Evolutionary conservation across 1,139 yeast species (phyloP), one percentile per base, ranked within the genome.

Genomic region (Arxiozyma bovina): DNA sequence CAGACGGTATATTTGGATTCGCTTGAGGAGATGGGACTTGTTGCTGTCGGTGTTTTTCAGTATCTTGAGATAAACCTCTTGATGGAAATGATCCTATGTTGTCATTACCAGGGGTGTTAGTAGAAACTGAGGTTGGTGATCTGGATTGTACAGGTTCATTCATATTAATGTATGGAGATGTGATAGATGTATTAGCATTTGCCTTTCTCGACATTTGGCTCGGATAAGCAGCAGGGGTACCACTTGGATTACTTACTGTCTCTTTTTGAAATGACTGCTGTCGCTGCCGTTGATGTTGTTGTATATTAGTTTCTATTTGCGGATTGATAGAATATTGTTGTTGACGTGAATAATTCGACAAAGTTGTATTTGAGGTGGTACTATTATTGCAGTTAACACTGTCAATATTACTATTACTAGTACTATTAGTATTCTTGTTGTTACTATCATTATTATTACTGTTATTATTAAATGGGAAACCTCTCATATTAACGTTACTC

Each of bases 1-100:
- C 45, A 40, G 50, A 34, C 6, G 54, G 53, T 5, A 46, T 44
- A 18, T 43, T 23, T 45, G 38, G 48, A 22, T 44, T 49, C 22
- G 47, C 42, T n/a, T 21, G 20, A 44, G 34, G 23, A 6, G 42
- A 43, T 18, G 40, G 21, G 22, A 20, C 44, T 9, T 6, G 45
- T 41, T n/a, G 18, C 21, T 23, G 40, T 48, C 15, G 22, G 2
- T 8, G 9, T 47, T n/a, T 34, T 21, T 15, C 20, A 21, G 49
- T 3, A 21, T 25, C 47, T 45, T 45, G 47, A 12, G 11, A 27
- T 4, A 42, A 12, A 9, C 27, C 42, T 27, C 11, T 15, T 27
- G 11, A 15, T 9, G 25, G 12, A 34, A 12, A 12, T 15, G 40
- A 15, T 15, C n/a, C 6, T 34, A 17, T 8, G 6, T 34, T 34